These are phyloP conservation scores for Aspergillus pseudoterreus DNA, from an alignment of 2,329 filamentous ascomycete species.

Conservation along the genomic window DNA sequence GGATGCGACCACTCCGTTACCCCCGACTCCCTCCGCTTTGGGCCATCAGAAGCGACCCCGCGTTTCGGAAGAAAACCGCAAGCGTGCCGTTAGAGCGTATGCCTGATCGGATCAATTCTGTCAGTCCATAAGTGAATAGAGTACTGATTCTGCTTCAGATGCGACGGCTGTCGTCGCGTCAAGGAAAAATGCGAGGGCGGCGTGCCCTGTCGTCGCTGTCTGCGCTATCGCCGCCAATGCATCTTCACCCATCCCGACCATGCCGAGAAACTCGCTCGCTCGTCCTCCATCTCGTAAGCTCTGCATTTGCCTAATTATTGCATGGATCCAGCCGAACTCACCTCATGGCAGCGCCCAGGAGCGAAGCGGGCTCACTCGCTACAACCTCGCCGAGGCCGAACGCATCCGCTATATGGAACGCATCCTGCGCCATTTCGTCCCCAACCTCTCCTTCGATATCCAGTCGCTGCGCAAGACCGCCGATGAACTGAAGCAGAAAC, in stretches of 20 bases:
- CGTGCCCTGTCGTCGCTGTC: conserved; percentile 52
- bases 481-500: conserved; percentile 41
- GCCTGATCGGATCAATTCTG: conserved; percentile 4
- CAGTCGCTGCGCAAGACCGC: conserved; percentile 42
- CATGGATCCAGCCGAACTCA: neutral
- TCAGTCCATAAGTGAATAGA: too few species aligned
- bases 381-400: conserved; percentile 35
- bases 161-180: conserved; percentile 52
- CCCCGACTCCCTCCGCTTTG: conserved; percentile 18
- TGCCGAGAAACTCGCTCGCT: conserved; percentile 27
- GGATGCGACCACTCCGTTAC: conserved; percentile 13
- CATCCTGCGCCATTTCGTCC: conserved; percentile 47
- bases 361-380: conserved; percentile 27
- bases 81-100: conserved; percentile 39
- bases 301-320: neutral
- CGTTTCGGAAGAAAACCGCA: conserved; percentile 40
- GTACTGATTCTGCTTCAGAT: conserved; percentile 31
- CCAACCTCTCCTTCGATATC: conserved; percentile 43
- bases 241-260: conserved; percentile 43
- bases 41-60: conserved; percentile 37
- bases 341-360: conserved; percentile 22
- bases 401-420: conserved; percentile 45
- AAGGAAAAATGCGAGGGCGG: conserved; percentile 58
- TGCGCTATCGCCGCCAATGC: conserved; percentile 50
- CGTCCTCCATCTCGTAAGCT: conserved; percentile 30